Percentiles rank a stretch among this genome's conserved stretches.
These are phyloP conservation scores for Kokia cookei DNA, from an alignment of 441 rosid species.

Conservation along the genomic window DNA sequence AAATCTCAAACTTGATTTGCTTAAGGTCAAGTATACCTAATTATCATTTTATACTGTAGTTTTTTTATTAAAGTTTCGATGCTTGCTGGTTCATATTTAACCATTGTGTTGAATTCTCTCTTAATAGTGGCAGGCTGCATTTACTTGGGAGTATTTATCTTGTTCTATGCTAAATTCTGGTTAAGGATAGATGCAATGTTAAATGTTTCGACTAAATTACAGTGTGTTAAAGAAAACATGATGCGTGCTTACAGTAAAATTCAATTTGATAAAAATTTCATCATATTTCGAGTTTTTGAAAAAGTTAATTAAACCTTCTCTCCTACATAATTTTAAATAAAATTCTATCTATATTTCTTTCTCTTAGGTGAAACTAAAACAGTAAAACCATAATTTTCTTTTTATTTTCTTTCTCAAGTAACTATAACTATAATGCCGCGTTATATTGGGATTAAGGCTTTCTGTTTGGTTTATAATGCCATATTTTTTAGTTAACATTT, in stretches of 20 bases:
- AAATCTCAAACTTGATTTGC: constrained; percentile 79
- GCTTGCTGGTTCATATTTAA: background rate
- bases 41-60: background rate
- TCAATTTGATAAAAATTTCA: background rate
- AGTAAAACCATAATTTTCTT: background rate
- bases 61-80: constrained; percentile 2
- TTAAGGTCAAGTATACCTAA: constrained; percentile 44
- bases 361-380: background rate
- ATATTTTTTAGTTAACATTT: background rate
- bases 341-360: background rate
- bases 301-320: background rate
- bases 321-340: background rate
- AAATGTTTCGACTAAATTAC: constrained; percentile 1
- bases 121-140: background rate
- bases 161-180: background rate
- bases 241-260: background rate
- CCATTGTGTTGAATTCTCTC: constrained; percentile 3
- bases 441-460: background rate
- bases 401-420: background rate
- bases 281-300: background rate
- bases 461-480: background rate
- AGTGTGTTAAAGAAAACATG: background rate
- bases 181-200: background rate
- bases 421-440: background rate
- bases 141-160: constrained; percentile 2